Percentiles rank a stretch among this genome's conserved stretches.
Conservation (phyloP, 208 protist genomes). For the Angomonas ambiguus region DNA sequence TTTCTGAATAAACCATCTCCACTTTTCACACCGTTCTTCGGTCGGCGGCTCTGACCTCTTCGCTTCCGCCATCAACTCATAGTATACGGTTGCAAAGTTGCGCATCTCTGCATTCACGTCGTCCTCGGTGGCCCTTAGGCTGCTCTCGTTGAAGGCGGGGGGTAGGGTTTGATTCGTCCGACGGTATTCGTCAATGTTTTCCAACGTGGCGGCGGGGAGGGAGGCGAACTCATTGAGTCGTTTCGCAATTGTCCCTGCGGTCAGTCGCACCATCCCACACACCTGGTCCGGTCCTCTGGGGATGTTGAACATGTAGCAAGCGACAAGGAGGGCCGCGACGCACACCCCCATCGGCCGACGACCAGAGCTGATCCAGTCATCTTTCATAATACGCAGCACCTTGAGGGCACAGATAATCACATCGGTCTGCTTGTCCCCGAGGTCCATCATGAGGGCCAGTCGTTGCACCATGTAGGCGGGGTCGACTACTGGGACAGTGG, state of each 20-base stretch:
- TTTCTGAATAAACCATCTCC: constrained; percentile 62
- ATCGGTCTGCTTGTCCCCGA: constrained; percentile 52
- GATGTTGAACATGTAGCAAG: constrained; percentile 84
- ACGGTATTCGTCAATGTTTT: constrained; percentile 79
- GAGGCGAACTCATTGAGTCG: constrained; percentile 84
- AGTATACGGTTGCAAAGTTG: constrained; percentile 73
- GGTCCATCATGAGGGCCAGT: constrained; percentile 84
- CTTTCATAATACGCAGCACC: constrained; percentile 81
- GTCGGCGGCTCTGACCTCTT: constrained; percentile 72
- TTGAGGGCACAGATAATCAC: constrained; percentile 85
- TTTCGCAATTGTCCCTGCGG: constrained; percentile 62
- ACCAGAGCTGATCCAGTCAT: constrained; percentile 90
- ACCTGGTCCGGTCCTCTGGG: constrained; percentile 77
- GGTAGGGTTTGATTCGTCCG: constrained; percentile 55
- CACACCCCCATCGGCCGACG: constrained; percentile 87
- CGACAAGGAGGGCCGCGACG: constrained; percentile 83
- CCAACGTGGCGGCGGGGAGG: constrained; percentile 59
- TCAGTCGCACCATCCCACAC: constrained; percentile 82
- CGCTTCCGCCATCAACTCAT: constrained; percentile 80
- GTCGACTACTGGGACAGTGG: constrained; percentile 79
- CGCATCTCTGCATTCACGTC: constrained; percentile 69
- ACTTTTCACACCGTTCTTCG: constrained; percentile 69
- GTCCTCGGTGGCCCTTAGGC: constrained; percentile 44
- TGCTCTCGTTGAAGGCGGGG: constrained; percentile 60
- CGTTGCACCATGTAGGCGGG: constrained; percentile 81